Base-by-base conservation (phyloP, 306 rosid genomes). In the Astragalus glycyphyllos region DNA sequence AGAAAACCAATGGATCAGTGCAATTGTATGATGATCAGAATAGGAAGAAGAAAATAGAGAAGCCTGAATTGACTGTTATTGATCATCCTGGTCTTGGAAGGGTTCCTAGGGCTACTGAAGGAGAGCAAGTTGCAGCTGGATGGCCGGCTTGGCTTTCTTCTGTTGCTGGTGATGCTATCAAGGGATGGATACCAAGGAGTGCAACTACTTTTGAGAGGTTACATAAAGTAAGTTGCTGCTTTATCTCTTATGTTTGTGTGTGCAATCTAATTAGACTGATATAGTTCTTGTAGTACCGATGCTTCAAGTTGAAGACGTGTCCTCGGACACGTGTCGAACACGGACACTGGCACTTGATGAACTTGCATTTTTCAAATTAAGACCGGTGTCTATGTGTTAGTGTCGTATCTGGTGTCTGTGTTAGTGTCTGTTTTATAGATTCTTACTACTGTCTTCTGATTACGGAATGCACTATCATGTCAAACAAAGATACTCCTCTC, bases 91-190 rank as follows among this genome's bases (percentile, higher is more conserved):
- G 86, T 40, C 55, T 79, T 38, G 90, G 87, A 85, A 86, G 83
- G 74, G 77, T 94, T 32, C 95, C 96, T 4, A 89, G 77, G 75
- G 90, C 86, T 77, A 45, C 54, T 41, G 88, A 82, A 71, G 97
- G 84, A 32, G 97, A 90, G 74, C 97, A 89, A 71, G 86, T 87
- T 68, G 92, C 96, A 2, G 97, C 98, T 11, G 98, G 98, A 69
- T 94, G 98, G 98, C 98, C 98, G 6, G 76, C 46, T 4, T 94
- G 98, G 98, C 98, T 94, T 37, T 84, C 97, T 72, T 77, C 92
- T 1, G 97, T 86, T 49, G 98, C 98, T 0, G 84, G 91, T 56
- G 98, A 94, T 65, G 97, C 96, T 66, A 80, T 94, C 62, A 84
- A 83, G 58, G 98, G 98, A 73, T 94, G 98, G 97, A 57, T 89